Base-by-base conservation (phyloP, 116 monocot species). In the Iris pallida region DNA sequence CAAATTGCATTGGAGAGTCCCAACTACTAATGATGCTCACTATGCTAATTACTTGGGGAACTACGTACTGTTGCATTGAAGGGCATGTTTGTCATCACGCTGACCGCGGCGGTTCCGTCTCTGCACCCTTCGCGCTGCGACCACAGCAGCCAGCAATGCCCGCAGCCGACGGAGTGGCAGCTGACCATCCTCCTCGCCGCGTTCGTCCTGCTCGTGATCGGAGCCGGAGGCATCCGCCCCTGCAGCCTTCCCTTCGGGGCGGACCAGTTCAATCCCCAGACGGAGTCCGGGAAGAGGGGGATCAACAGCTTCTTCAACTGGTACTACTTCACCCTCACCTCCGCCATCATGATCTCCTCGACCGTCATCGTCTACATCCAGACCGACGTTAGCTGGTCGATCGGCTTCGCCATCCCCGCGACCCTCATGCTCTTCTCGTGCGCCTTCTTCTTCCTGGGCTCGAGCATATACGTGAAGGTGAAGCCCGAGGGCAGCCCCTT, bases 241-340 rank as follows among this genome's bases (percentile, higher is more conserved):
- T 91, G 95, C 75, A 91, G 84, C 70, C 77, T 95, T 9, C 85
- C 95, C 9, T 91, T 91, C 56, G 95, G 95, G 6, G 91, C 91
- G 0, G 91, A 90, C 55, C 95, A 91, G 67, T 95, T 95, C 65
- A 68, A 95, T 66, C 85, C 85, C 16, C 42, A 67, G 14, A 94
- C 85, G 0, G 88, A 83, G 0, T 71, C 71, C 6, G 94, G 94
- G 3, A 66, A 63, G 40, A 68, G 75, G 15, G 85, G 85, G 30
- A 88, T 85, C 61, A 67, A 71, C 74, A 91, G 81, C 83, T 91
- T 95, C 85, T 95, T 95, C 91, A 95, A 91, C 73, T 95, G 91
- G 95, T 93, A 93, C 80, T 95, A 88, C 75, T 80, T 91, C 80
- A 89, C 89, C 55, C 81, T 82, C 82, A 91, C 86, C 53, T 60